A percentile compares a stretch with the other conserved stretches of the same genome.
Conservation (phyloP, 1,284 basidiomycete genomes). For the Fomitiporia mediterranea region DNA sequence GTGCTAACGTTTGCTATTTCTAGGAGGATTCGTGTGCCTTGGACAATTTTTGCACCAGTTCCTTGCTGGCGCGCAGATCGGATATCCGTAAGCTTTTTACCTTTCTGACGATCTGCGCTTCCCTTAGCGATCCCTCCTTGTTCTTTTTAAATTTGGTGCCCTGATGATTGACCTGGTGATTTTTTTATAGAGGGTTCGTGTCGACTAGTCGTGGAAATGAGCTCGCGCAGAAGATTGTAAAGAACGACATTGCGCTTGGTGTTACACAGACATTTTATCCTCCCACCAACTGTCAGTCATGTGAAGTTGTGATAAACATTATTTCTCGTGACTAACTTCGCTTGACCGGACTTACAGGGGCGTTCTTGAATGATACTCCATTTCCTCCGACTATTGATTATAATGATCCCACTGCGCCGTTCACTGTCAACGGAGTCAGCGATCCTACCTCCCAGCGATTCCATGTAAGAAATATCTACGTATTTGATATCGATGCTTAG, state of each 20-base stretch:
- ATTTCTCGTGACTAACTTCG: neutral
- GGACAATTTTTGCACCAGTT: slow-evolving; percentile 57
- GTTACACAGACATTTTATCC: slow-evolving; percentile 43
- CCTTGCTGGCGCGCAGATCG: slow-evolving; percentile 46
- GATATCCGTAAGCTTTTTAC: slow-evolving; percentile 42
- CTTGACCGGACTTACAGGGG: slow-evolving; percentile 33
- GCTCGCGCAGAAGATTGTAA: slow-evolving; percentile 53
- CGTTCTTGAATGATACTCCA: slow-evolving; percentile 48
- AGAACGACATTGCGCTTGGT: slow-evolving; percentile 43
- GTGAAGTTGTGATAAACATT: too few relatives aligned
- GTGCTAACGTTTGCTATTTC: neutral
- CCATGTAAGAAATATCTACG: slow-evolving; percentile 34
- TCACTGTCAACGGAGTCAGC: slow-evolving; percentile 42
- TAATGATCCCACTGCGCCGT: slow-evolving; percentile 41
- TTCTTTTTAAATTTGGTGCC: slow-evolving; percentile 10
- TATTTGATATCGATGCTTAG: neutral
- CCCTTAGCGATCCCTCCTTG: slow-evolving; percentile 1
- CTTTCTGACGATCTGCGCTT: neutral
- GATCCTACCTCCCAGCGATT: slow-evolving; percentile 57
- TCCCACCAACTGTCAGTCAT: slow-evolving; percentile 44
- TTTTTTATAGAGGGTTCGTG: slow-evolving; percentile 50
- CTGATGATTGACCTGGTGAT: too few relatives aligned
- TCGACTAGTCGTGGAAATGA: slow-evolving; percentile 48
- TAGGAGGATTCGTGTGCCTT: slow-evolving; percentile 57
- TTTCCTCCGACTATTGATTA: slow-evolving; percentile 46